These are phyloP conservation scores for Entelexis paramagnoliae DNA, from an alignment of 1,139 yeast species.

Conservation along the genomic window DNA sequence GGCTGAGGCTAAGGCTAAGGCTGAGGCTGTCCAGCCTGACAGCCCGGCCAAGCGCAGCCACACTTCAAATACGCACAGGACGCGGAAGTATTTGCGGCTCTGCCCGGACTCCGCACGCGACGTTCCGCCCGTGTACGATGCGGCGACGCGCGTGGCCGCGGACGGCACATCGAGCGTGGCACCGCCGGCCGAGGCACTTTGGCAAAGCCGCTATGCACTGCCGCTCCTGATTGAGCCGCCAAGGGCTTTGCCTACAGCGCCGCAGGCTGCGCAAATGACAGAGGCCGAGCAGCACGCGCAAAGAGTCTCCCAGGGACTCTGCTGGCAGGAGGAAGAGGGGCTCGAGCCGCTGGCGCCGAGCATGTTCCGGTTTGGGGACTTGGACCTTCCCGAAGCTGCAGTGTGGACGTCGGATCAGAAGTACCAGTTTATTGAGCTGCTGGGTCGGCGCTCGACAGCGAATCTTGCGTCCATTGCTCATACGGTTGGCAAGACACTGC, in stretches of 20 bases:
- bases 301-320: not conserved
- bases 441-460: slow-evolving; percentile 16
- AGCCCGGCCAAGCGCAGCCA: not conserved
- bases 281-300: not conserved
- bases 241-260: not conserved
- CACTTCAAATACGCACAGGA: not conserved
- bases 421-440: slow-evolving; percentile 15
- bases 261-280: not conserved
- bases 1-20: no score
- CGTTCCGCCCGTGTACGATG: not conserved
- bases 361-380: not conserved
- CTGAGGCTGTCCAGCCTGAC: not conserved
- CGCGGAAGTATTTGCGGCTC: not conserved
- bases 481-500: slow-evolving; percentile 14
- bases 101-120: not conserved
- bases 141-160: not conserved
- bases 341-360: not conserved
- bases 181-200: not conserved
- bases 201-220: not conserved
- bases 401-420: slow-evolving; percentile 21
- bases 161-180: not conserved
- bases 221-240: not conserved
- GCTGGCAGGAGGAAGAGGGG: slow-evolving; percentile 7
- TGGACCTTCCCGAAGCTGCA: not conserved
- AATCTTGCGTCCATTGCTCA: slow-evolving; percentile 17